Conservation (phyloP, 1,284 basidiomycete genomes). For the Ganoderma sinense region DNA sequence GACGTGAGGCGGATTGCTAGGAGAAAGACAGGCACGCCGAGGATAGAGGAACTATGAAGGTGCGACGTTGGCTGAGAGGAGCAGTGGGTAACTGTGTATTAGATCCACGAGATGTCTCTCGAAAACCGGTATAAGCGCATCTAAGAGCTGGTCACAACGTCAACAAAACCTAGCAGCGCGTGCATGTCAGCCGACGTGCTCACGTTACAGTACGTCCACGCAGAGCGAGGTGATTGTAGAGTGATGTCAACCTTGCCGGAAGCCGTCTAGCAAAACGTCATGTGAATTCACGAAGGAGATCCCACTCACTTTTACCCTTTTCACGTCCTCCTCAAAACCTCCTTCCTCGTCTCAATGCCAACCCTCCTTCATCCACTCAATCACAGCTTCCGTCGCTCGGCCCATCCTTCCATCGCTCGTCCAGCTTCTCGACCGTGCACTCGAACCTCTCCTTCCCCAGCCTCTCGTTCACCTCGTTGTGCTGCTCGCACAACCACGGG, state of each 20-base stretch:
- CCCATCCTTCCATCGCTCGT: constrained; percentile 92
- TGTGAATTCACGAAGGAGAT: background rate
- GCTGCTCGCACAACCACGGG: constrained; percentile 88
- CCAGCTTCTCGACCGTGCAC: constrained; percentile 71
- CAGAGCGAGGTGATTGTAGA: constrained; percentile 3
- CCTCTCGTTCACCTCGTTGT: constrained; percentile 90
- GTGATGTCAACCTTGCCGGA: background rate
- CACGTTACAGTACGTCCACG: background rate
- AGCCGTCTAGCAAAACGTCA: background rate
- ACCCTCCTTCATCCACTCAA: constrained; percentile 44
- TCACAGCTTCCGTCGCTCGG: constrained; percentile 89
- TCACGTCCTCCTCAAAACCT: background rate
- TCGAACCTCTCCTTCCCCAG: constrained; percentile 86
- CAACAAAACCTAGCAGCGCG: background rate
- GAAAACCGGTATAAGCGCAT: background rate
- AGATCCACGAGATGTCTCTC: background rate
- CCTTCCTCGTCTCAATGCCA: background rate
- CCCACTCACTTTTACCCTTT: background rate
- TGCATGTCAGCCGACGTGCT: background rate
- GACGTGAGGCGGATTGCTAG: background rate
- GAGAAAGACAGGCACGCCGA: background rate
- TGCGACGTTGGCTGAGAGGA: background rate
- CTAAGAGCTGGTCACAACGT: background rate
- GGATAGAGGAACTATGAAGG: constrained; percentile 22
- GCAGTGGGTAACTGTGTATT: background rate